These are phyloP conservation scores for Blastobotrys indianensis DNA, from an alignment of 1,139 yeast genomes.

Conservation along the genomic window DNA sequence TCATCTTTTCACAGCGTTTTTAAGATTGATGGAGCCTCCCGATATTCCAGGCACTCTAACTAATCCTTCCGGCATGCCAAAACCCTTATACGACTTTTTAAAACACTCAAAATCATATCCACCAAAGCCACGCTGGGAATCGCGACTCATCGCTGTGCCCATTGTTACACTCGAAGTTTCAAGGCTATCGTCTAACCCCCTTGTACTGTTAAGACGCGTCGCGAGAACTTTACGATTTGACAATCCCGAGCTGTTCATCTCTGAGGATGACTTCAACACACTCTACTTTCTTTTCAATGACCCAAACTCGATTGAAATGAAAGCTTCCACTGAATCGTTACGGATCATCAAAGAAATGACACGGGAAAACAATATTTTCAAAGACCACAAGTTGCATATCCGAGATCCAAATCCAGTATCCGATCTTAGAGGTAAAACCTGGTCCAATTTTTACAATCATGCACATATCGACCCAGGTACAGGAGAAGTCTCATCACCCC, in stretches of 20 bases:
- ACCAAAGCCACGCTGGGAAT: slow-evolving; percentile 26
- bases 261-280: slow-evolving; percentile 73
- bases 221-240: slow-evolving; percentile 65
- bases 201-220: slow-evolving; percentile 53
- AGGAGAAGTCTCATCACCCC: slow-evolving; percentile 27
- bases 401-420: slow-evolving; percentile 26
- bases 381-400: slow-evolving; percentile 27
- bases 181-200: slow-evolving; percentile 52
- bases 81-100: slow-evolving; percentile 11
- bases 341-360: slow-evolving; percentile 53
- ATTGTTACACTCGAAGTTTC: slow-evolving; percentile 66
- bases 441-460: slow-evolving; percentile 35
- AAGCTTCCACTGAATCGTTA: slow-evolving; percentile 68
- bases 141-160: slow-evolving; percentile 51
- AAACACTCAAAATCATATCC: slow-evolving; percentile 31
- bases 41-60: slow-evolving; percentile 9
- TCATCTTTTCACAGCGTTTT: slow-evolving; percentile 69
- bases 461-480: slow-evolving; percentile 30
- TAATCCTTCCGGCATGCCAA: slow-evolving; percentile 10
- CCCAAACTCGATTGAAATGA: slow-evolving; percentile 52
- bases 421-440: slow-evolving; percentile 42
- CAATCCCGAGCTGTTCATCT: slow-evolving; percentile 60
- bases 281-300: slow-evolving; percentile 67
- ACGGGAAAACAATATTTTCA: slow-evolving; percentile 26
- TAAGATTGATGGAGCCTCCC: slow-evolving; percentile 54